Evolutionary conservation across 257 asterid species (phyloP).

Genomic region (Solanum bulbocastanum): DNA sequence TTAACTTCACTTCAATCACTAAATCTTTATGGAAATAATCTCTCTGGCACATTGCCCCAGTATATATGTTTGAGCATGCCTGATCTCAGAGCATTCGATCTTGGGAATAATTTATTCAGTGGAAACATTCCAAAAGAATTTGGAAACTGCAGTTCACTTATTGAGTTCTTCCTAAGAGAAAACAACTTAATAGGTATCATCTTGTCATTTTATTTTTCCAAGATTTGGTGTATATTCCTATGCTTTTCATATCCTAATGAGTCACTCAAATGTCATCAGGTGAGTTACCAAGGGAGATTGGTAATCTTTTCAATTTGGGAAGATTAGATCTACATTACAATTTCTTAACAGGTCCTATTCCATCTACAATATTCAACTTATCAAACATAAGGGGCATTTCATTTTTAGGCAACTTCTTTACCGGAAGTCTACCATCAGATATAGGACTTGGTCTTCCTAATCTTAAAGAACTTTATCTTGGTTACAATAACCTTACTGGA

Average conservation of each 20-base stretch:
- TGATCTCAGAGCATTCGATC: background rate
- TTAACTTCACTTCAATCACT: constrained; percentile 11
- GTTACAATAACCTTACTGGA: constrained; percentile 16
- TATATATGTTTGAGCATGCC: constrained; percentile 12
- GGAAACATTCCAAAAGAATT: constrained; percentile 15
- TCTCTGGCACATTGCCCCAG: constrained; percentile 14
- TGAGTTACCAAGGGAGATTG: background rate
- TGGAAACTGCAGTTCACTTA: constrained; percentile 15
- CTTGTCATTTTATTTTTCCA: background rate
- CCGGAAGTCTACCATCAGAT: constrained; percentile 15
- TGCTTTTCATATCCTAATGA: background rate
- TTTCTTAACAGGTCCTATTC: background rate
- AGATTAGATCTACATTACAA: background rate
- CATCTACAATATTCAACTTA: constrained; percentile 3
- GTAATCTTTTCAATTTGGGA: constrained; percentile 2
- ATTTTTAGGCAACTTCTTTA: background rate
- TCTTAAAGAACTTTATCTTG: constrained; percentile 7
- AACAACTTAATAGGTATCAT: constrained; percentile 11
- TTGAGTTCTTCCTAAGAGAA: constrained; percentile 2
- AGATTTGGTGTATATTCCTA: background rate
- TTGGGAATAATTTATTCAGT: constrained; percentile 6
- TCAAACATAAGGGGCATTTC: background rate
- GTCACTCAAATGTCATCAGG: background rate
- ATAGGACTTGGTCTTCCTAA: constrained; percentile 13
- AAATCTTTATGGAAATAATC: constrained; percentile 7